Evolutionary conservation across 768 basidiomycete species (phyloP).

Genomic region (Tylopilus felleus): DNA sequence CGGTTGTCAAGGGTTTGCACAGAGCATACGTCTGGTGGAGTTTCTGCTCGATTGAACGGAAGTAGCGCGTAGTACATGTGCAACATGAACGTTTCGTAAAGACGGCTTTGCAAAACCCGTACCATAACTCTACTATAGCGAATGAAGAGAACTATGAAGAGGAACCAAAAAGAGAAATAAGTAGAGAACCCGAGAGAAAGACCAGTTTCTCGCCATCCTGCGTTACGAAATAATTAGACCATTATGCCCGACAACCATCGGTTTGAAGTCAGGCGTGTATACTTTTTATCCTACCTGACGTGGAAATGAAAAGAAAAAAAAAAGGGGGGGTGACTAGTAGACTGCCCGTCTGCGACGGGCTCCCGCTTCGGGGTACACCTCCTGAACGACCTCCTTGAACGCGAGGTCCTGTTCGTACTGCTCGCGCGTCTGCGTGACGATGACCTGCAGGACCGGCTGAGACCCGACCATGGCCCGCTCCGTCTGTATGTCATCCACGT

Average conservation of each 20-base stretch:
- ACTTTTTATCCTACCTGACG: slow-evolving; percentile 14
- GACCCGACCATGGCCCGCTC: slow-evolving; percentile 11
- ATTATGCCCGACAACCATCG: slow-evolving; percentile 12
- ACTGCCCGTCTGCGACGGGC: slow-evolving; percentile 15
- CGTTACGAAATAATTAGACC: slow-evolving; percentile 21
- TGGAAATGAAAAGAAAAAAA: background rate
- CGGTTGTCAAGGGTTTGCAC: background rate
- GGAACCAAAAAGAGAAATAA: background rate
- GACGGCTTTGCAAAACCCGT: background rate
- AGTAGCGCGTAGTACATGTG: background rate
- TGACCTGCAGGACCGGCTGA: slow-evolving; percentile 31
- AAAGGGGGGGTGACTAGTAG: background rate
- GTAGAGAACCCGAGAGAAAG: slow-evolving; percentile 10
- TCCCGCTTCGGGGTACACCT: slow-evolving; percentile 26
- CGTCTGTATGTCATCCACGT: slow-evolving; percentile 26
- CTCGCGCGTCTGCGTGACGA: slow-evolving; percentile 33
- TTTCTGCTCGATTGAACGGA: background rate
- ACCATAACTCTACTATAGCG: background rate
- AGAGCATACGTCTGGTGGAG: background rate
- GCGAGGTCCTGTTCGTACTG: slow-evolving; percentile 33
- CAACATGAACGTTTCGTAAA: background rate
- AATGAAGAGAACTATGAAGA: background rate
- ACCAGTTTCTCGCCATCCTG: slow-evolving; percentile 17
- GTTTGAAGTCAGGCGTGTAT: background rate
- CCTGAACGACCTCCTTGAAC: slow-evolving; percentile 29